Base-by-base conservation (phyloP, 2,329 filamentous ascomycete species). In the Botrytis sinoallii region DNA sequence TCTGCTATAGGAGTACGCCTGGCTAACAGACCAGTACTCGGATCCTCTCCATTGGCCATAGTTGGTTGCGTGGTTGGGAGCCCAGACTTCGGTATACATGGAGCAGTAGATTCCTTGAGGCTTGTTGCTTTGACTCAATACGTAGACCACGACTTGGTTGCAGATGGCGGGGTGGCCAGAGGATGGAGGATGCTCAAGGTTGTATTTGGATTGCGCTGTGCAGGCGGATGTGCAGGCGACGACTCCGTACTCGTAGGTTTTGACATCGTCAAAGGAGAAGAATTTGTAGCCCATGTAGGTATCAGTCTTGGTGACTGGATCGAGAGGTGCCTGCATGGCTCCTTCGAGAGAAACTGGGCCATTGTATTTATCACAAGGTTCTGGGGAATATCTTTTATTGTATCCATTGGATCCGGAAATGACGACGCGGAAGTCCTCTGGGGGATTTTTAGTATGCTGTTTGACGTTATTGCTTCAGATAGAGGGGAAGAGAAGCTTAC, bases 381-480 rank as follows among this genome's bases (percentile, higher is more conserved):
- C 63, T 1, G 71, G 20, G 25, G 78, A 75, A 3, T 77, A 72
- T 5, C 73, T 76, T 73, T 79, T 81, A 77, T 81, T 81, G 76
- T 84, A 83, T 6, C 83, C 84, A 74, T 85, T 85, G 52, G 82
- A 84, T 18, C 83, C 84, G 38, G 84, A 80, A 61, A 85, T 83
- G 42, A 83, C 81, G 44, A 85, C 82, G 3, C 81, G 75, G 82
- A 85, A 81, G 32, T 77, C 52, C 48, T 76, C 77, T 60, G 18
- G 10, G n/a, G 6, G n/a, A 16, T n/a, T 66, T 14, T 25, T 46
- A 63, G 75, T 64, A 74, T 73, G 35, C 29, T 52, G 3, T 22
- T 9, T 20, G 10, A 29, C 22, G 8, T 32, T 9, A n/a, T 4
- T 25, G 18, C 1, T 16, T 25, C 3, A 29, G 8, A 14, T n/a